phyloP scores from a whole-genome alignment of 2,329 filamentous ascomycete species.

The Epichloe gansuensis region DNA sequence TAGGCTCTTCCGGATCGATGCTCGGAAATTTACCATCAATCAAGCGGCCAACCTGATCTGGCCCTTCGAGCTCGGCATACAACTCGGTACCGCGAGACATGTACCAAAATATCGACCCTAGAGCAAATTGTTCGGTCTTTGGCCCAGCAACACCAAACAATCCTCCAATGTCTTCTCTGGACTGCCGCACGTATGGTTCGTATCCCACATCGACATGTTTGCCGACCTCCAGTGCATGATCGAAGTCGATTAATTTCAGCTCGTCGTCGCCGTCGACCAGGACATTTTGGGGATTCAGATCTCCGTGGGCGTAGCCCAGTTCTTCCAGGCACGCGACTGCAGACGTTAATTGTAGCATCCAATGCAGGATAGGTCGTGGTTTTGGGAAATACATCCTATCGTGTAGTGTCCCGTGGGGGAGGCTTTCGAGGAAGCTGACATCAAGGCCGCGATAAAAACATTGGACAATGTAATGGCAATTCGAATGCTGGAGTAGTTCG shows the following conservation, averaged over 20 bases:
- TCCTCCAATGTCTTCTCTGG: conserved; percentile 3
- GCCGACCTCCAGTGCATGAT: conserved; percentile 7
- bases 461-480: conserved; percentile 7
- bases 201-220: conserved; percentile 9
- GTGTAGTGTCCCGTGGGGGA: conserved; percentile 8
- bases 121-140: conserved; percentile 10
- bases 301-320: conserved; percentile 9
- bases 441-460: conserved; percentile 6
- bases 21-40: conserved; percentile 6
- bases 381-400: conserved; percentile 2
- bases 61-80: conserved; percentile 9
- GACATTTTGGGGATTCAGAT: conserved; percentile 12
- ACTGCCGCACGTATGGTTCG: conserved; percentile 11
- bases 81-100: conserved; percentile 9
- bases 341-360: conserved; percentile 9
- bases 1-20: conserved; percentile 4
- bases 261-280: conserved; percentile 8
- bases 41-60: conserved; percentile 7
- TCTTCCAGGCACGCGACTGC: conserved; percentile 8
- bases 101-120: conserved; percentile 11
- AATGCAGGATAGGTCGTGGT: conserved; percentile 5
- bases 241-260: conserved; percentile 11
- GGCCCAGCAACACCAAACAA: conserved; percentile 7
- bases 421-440: conserved; percentile 9
- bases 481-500: conserved; percentile 4